Base-by-base conservation (phyloP, 768 basidiomycete species). In the Chalciporus sphaerocephalus region DNA sequence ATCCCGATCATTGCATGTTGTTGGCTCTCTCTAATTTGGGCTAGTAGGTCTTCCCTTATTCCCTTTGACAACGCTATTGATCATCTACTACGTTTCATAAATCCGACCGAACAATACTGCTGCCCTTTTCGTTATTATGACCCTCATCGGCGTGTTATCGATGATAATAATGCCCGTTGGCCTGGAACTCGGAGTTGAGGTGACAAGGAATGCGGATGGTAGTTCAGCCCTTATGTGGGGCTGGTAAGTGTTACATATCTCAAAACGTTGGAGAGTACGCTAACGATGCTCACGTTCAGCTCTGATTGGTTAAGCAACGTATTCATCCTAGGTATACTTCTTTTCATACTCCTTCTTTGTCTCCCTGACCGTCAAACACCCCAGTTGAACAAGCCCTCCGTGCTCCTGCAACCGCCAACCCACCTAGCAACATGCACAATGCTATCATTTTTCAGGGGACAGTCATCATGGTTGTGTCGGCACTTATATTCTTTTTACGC, bases 1-100 rank as follows among this genome's bases (percentile, higher is more conserved):
- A 73, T 81, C 13, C 88, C 88, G 2, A 59, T 83, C 37, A 69
- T 86, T 5, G 82, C 74, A 12, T 71, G 55, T 1, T 71, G 73
- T 18, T 92, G 88, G 87, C 60, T 92, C 12, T 78, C 80, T 5
- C 66, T 92, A 13, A 83, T 92, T 24, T 92, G 88, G 90, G 87
- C 83, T 40, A 79, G 87, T 87, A 58, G 18, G 76, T 62, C 20
- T 35, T 5, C 77, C 76, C 6, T 12, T 12, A 38, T 27, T 5
- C 16, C 15, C 3, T 41, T 18, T 22, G 23, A 18, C 18, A 2
- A 16, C 15, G 6, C 12, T 3, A 28, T 6, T 28, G 40, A 53
- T 51, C 81, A 80, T 0, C n/a, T 78, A 85, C 55, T 78, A 78
- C 53, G 85, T 79, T 59, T 85, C 86, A 30, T 34, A 56, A 87